phyloP scores from a whole-genome alignment of 176 grass and related monocot genomes.

The Puya raimondii region DNA sequence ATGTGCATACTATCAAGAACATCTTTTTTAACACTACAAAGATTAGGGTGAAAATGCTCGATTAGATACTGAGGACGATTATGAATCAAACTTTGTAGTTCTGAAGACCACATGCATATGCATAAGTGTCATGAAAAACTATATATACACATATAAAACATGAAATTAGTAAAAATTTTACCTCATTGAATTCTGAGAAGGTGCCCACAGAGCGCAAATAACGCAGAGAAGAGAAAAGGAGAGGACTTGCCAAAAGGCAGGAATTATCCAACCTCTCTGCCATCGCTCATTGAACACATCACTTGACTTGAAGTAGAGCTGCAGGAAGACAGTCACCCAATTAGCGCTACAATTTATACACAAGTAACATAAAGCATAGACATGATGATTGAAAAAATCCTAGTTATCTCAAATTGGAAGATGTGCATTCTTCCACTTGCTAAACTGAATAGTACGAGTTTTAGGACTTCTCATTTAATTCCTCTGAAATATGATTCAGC shows the following conservation, averaged over 20 bases:
- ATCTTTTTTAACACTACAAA: no score
- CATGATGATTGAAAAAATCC: no score
- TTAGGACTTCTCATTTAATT: neutral
- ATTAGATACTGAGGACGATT: no score
- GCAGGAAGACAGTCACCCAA: slow-evolving; percentile 20
- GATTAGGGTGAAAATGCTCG: no score
- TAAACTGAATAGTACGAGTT: no score
- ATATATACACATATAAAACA: neutral
- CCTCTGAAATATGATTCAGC: neutral
- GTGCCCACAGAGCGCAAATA: slow-evolving; percentile 85
- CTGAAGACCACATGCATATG: no score
- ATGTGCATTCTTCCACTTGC: no score
- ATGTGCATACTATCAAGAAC: no score
- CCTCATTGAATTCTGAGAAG: slow-evolving; percentile 92
- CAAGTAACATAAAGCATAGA: neutral
- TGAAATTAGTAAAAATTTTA: slow-evolving; percentile 21
- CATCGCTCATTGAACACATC: slow-evolving; percentile 92
- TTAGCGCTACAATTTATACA: neutral
- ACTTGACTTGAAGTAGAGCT: slow-evolving; percentile 97
- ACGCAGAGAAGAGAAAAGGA: slow-evolving; percentile 94
- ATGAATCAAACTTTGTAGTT: no score
- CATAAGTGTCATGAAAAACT: no score
- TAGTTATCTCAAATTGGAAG: no score
- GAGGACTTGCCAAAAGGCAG: slow-evolving; percentile 94
- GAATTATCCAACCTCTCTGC: slow-evolving; percentile 96